phyloP scores from a whole-genome alignment of 169 alveolate genomes.

The Cryptosporidium sp. region DNA sequence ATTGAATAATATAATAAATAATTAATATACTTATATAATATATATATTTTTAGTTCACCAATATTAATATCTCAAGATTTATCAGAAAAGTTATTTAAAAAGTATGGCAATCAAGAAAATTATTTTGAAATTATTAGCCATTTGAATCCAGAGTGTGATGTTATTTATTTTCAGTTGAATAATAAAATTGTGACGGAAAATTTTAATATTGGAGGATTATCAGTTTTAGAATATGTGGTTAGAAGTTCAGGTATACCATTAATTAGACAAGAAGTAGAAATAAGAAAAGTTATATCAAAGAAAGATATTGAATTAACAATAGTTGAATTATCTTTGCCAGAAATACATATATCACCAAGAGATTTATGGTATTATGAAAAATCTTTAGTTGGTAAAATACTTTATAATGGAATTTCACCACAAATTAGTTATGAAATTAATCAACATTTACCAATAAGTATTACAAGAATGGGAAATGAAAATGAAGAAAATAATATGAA shows the following conservation, averaged over 20 bases:
- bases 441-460: slow-evolving; percentile 38
- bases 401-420: slow-evolving; percentile 48
- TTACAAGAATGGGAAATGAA: slow-evolving; percentile 24
- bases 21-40: background rate
- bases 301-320: slow-evolving; percentile 22
- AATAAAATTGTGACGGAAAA: background rate
- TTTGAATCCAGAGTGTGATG: background rate
- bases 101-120: background rate
- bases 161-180: slow-evolving; percentile 14
- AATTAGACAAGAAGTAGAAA: slow-evolving; percentile 54
- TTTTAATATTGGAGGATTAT: slow-evolving; percentile 4
- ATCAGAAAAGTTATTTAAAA: background rate
- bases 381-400: slow-evolving; percentile 49
- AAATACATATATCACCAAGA: slow-evolving; percentile 41
- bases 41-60: background rate
- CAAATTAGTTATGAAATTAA: slow-evolving; percentile 6
- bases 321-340: slow-evolving; percentile 61
- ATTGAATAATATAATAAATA: background rate
- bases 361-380: slow-evolving; percentile 69
- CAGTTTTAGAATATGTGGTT: slow-evolving; percentile 25
- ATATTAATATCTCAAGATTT: slow-evolving; percentile 17
- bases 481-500: background rate
- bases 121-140: slow-evolving; percentile 3
- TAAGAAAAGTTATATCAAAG: background rate
- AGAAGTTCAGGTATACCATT: slow-evolving; percentile 36